phyloP scores from a whole-genome alignment of 352 stramenopile genomes.

The Labyrinthula sp. region DNA sequence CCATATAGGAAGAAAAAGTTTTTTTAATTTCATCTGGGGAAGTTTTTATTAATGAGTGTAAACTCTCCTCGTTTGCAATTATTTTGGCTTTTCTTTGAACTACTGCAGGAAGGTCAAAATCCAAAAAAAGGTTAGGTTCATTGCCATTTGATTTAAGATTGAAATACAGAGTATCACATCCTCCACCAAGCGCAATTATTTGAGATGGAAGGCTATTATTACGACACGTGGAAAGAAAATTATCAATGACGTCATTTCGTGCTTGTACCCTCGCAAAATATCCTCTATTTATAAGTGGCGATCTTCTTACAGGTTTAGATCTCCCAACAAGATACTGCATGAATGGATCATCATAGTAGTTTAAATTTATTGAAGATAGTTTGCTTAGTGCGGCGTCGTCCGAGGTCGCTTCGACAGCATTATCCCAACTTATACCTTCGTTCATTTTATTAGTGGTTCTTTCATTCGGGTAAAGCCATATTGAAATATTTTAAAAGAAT shows the following conservation, averaged over 20 bases:
- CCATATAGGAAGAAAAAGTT: no score
- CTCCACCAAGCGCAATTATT: constrained; percentile 31
- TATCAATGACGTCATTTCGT: constrained; percentile 30
- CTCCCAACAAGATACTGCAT: constrained; percentile 30
- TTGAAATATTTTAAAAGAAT: no score
- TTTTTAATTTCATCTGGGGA: no score
- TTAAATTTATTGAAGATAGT: constrained; percentile 18
- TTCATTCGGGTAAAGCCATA: no score
- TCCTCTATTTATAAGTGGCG: constrained; percentile 34
- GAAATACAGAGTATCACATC: constrained; percentile 33
- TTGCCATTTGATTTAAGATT: constrained; percentile 21
- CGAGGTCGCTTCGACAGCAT: no score
- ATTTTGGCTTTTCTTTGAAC: constrained; percentile 27
- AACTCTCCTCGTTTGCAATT: constrained; percentile 11
- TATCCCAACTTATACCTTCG: no score
- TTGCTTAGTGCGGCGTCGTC: constrained; percentile 30
- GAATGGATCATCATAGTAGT: constrained; percentile 35
- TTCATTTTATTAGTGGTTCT: no score
- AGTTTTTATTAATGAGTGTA: constrained; percentile 7
- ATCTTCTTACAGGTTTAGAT: constrained; percentile 13
- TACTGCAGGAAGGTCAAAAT: constrained; percentile 32
- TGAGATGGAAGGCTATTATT: constrained; percentile 10
- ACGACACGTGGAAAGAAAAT: constrained; percentile 22
- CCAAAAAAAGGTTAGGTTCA: constrained; percentile 24
- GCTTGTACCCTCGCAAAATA: constrained; percentile 32